Evolutionary conservation across 2,329 filamentous ascomycete genomes (phyloP).

Genomic region (Colletotrichum abscissum): DNA sequence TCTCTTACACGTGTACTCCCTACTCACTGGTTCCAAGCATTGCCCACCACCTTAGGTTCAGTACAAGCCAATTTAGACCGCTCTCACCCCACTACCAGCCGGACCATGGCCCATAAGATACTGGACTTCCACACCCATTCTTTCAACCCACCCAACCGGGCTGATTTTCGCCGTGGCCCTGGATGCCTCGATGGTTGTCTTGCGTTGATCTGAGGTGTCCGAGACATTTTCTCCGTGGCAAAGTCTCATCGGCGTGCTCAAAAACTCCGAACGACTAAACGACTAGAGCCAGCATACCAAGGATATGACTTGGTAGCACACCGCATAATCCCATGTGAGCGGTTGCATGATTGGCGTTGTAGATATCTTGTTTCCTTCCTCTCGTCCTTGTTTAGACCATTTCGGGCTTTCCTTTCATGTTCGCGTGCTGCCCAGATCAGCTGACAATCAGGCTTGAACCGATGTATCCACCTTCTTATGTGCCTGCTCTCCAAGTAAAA

Average conservation of each 20-base stretch:
- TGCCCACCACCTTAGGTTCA: conserved; percentile 6
- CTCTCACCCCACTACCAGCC: not conserved
- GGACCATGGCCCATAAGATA: not conserved
- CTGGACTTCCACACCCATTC: not conserved
- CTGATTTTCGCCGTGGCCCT: not conserved
- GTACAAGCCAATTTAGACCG: conserved; percentile 5
- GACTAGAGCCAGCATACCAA: not conserved
- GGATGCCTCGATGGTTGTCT: conserved; percentile 18
- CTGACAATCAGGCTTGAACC: conserved; percentile 4
- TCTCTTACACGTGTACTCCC: not conserved
- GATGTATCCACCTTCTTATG: conserved; percentile 20
- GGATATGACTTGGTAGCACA: not conserved
- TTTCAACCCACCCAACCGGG: not conserved
- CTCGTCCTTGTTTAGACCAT: not conserved
- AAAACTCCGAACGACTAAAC: not conserved
- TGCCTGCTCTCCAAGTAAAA: conserved; percentile 15
- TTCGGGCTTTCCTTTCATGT: not conserved
- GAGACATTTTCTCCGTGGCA: conserved; percentile 8
- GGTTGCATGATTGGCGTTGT: not conserved
- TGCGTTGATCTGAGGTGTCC: conserved; percentile 24
- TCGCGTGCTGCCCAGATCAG: not conserved
- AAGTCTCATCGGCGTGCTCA: not conserved
- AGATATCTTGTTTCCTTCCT: not conserved
- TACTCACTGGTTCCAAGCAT: not conserved
- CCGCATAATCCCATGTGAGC: conserved; percentile 12